Evolutionary conservation across 768 basidiomycete species (phyloP), one percentile per base, ranked within the genome.

Genomic region (Kwoniella pini): DNA sequence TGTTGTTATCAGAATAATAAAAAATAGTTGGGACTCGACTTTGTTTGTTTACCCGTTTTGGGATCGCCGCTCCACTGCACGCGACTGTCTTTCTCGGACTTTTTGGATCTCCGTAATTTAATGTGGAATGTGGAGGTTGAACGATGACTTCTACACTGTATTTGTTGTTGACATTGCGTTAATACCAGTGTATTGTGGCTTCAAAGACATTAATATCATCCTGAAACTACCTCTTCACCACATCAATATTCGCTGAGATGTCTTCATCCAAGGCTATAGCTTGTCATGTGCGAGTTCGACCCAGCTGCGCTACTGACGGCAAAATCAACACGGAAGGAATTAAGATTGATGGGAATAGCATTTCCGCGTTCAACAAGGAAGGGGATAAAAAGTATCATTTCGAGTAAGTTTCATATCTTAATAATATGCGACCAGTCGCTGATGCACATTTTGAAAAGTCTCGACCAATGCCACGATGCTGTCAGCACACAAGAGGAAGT

Each of bases 381-480:
- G 52, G 52, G 12, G 59, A 61, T 31, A 61, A 54, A n/a, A 54
- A 27, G 27, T 61, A 61, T 22, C 59, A 49, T 30, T 61, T 61
- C 38, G 22, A 49, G 59, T 61, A 26, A 54, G 39, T 50, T 36
- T 13, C 24, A 24, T 17, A 2, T 2, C 22, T 24, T n/a, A 24
- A 7, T 12, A 36, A 39, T 27, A 12, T 4, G 17, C n/a, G 3
- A 38, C 13, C 5, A 12, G 3, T 42, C 13, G 54, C 54, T 55
- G 27, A 27, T 28, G 15, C 2, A 22, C 21, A 36, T 49, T n/a
- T n/a, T n/a, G n/a, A 24, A 17, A 11, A 90, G 88, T 30, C 85
- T 91, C 69, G 82, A 88, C 36, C 87, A 85, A 50, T 89, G 88
- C 74, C 89, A 90, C 74, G 89, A 85, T 72, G 83, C 85, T 56